phyloP scores from a whole-genome alignment of 352 stramenopile genomes.

The Phytophthora pisi region DNA sequence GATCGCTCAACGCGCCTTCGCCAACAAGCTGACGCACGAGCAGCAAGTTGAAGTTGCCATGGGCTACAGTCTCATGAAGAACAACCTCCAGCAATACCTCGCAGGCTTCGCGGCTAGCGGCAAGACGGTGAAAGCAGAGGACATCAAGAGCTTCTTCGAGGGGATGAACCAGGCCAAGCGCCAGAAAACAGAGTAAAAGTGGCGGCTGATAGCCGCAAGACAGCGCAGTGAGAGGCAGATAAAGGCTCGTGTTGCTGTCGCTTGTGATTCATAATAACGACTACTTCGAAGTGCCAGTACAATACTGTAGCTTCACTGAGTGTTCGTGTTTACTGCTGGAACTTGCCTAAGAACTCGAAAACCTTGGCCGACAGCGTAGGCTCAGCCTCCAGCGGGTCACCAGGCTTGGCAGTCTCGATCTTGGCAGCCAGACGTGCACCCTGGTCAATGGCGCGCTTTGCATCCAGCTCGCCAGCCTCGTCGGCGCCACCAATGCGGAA shows the following conservation, averaged over 20 bases:
- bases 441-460: slow-evolving; percentile 98
- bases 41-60: slow-evolving; percentile 80
- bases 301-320: slow-evolving; percentile 11
- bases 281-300: slow-evolving; percentile 13
- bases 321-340: slow-evolving; percentile 42
- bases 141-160: slow-evolving; percentile 78
- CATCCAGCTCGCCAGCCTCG: slow-evolving; percentile 95
- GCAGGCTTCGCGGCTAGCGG: slow-evolving; percentile 56
- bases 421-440: slow-evolving; percentile 86
- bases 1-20: slow-evolving; percentile 53
- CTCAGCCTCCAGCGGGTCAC: slow-evolving; percentile 55
- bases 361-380: slow-evolving; percentile 51
- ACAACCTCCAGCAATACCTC: slow-evolving; percentile 70
- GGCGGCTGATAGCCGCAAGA: neutral
- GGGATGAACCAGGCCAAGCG: slow-evolving; percentile 58
- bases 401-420: slow-evolving; percentile 83
- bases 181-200: slow-evolving; percentile 48
- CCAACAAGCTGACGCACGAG: slow-evolving; percentile 63
- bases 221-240: neutral
- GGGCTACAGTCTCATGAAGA: slow-evolving; percentile 78
- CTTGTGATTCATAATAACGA: slow-evolving; percentile 22
- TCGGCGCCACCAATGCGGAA: slow-evolving; percentile 97
- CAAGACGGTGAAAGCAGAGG: slow-evolving; percentile 73
- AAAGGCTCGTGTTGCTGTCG: slow-evolving; percentile 3
- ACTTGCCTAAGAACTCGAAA: slow-evolving; percentile 59